These are phyloP conservation scores for Blastocystis sp. DNA, from an alignment of 352 stramenopile species.

Conservation along the genomic window DNA sequence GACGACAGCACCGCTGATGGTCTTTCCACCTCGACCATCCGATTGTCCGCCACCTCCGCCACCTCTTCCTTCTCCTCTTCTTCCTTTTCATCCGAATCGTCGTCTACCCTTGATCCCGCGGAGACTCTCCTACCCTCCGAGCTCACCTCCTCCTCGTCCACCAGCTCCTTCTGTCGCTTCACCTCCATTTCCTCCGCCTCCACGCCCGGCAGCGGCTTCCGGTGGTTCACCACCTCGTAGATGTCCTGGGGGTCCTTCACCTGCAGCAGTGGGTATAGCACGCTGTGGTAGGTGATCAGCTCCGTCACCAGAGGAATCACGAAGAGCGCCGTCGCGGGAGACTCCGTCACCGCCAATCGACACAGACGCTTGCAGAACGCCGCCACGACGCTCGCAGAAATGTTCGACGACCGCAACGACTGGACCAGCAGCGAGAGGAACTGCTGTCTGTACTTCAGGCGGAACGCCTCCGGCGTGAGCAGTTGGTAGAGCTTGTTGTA, in stretches of 20 bases:
- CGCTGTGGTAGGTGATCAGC: conserved; percentile 36
- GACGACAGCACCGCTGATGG: conserved; percentile 15
- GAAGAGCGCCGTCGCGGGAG: conserved; percentile 32
- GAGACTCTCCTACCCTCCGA: no score
- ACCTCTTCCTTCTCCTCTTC: conserved; percentile 29
- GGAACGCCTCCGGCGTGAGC: conserved; percentile 58
- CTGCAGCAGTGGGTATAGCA: conserved; percentile 14
- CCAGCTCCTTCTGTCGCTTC: not conserved
- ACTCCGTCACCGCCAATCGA: not conserved
- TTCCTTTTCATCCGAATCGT: not conserved
- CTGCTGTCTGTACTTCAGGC: conserved; percentile 59
- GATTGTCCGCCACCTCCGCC: conserved; percentile 16
- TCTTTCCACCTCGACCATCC: not conserved
- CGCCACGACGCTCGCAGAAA: conserved; percentile 72
- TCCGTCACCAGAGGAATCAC: conserved; percentile 46
- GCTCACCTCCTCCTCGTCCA: conserved; percentile 18
- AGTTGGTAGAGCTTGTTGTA: conserved; percentile 75
- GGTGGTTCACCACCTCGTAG: conserved; percentile 27
- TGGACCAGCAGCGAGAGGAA: conserved; percentile 74
- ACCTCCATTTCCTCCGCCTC: conserved; percentile 31
- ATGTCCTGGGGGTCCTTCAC: conserved; percentile 10
- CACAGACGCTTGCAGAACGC: conserved; percentile 70
- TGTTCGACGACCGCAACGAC: conserved; percentile 73
- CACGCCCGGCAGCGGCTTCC: conserved; percentile 38
- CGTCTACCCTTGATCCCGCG: no score